phyloP scores from a whole-genome alignment of 306 rosid genomes.

The Luffa aegyptiaca region DNA sequence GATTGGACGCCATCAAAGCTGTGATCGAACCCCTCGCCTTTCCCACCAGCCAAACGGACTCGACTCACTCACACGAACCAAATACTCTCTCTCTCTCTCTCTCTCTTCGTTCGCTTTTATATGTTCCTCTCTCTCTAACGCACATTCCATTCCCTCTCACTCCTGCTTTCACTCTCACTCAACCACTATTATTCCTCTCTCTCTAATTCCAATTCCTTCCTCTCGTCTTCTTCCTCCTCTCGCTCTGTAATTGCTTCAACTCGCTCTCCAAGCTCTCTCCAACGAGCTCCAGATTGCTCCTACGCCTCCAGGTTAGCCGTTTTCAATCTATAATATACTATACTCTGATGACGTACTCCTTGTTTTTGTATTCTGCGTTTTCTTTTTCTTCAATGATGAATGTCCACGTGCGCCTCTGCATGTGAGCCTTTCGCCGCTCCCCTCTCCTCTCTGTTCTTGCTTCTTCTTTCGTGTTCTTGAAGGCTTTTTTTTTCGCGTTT shows the following conservation, averaged over 20 bases:
- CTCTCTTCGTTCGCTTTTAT: not conserved
- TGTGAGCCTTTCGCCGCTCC: not conserved
- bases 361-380: not conserved
- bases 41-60: slow-evolving; percentile 31
- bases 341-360: not conserved
- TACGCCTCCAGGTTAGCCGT: not conserved
- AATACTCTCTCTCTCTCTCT: slow-evolving; percentile 10
- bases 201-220: not conserved
- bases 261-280: not conserved
- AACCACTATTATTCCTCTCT: not conserved
- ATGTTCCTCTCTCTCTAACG: not conserved
- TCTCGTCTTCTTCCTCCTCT: not conserved
- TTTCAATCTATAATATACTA: not conserved
- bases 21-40: not conserved
- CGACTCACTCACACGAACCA: not conserved
- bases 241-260: not conserved
- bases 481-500: not conserved
- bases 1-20: slow-evolving; percentile 38
- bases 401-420: not conserved
- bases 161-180: not conserved
- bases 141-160: not conserved
- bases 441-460: not conserved
- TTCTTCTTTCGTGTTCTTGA: not conserved
- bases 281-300: not conserved
- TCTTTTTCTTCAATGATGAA: not conserved